Conservation (phyloP, 768 basidiomycete species). For the Dendrothele bispora region DNA sequence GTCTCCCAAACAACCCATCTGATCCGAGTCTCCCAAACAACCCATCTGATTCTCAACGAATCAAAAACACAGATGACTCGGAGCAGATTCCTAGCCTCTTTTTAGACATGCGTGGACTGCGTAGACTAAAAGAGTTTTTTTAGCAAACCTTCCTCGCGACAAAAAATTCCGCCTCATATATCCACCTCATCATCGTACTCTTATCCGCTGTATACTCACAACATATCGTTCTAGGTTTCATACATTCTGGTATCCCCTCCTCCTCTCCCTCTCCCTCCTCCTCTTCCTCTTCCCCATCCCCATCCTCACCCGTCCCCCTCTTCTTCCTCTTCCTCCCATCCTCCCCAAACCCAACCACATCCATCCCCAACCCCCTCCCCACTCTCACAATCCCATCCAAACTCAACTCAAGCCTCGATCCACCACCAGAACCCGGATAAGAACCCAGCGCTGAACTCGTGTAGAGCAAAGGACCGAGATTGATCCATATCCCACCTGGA, state of each 20-base stretch:
- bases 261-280: too few species aligned
- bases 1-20: too few species aligned
- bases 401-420: constrained; percentile 56
- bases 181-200: constrained; percentile 70
- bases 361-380: too few species aligned
- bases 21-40: too few species aligned
- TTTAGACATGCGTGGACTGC: too few species aligned
- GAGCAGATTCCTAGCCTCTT: too few species aligned
- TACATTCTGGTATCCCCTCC: too few species aligned
- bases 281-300: constrained; percentile 20
- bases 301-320: constrained; percentile 21
- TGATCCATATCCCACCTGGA: constrained; percentile 70
- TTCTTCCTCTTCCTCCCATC: too few species aligned
- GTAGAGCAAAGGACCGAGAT: constrained; percentile 70
- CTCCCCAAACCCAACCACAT: constrained; percentile 53
- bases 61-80: too few species aligned
- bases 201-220: constrained; percentile 67
- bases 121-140: too few species aligned
- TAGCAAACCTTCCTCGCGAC: constrained; percentile 52
- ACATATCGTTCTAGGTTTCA: constrained; percentile 48
- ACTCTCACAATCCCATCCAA: constrained; percentile 61
- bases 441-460: too few species aligned
- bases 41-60: too few species aligned
- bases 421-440: constrained; percentile 52
- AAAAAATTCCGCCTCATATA: constrained; percentile 71